These are phyloP conservation scores for Polytolypa hystricis DNA, from an alignment of 2,329 filamentous ascomycete genomes.

Conservation along the genomic window DNA sequence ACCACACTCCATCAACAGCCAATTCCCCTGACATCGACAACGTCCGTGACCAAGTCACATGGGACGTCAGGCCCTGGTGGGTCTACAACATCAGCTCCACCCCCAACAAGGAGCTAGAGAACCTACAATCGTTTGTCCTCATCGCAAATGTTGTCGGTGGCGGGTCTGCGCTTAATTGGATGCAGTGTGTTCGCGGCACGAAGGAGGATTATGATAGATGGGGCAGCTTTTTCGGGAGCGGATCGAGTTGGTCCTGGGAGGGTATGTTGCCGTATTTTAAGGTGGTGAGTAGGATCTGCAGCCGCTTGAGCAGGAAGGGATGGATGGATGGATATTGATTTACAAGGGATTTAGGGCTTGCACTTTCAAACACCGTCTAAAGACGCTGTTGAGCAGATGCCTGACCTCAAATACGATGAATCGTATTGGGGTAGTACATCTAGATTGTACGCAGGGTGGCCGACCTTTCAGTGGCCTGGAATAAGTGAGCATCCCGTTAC, in stretches of 20 bases:
- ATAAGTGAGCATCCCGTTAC: no score
- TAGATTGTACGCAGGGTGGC: background rate
- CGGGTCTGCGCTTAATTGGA: slow-evolving; percentile 28
- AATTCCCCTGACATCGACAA: background rate
- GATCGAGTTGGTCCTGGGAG: slow-evolving; percentile 2
- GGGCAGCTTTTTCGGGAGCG: slow-evolving; percentile 22
- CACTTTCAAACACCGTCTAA: background rate
- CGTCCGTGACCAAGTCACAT: background rate
- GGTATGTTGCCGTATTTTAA: slow-evolving; percentile 2
- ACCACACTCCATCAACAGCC: background rate
- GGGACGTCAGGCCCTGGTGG: background rate
- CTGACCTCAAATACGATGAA: background rate
- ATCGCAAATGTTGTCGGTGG: slow-evolving; percentile 30
- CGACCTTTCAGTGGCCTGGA: background rate
- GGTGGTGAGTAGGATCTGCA: background rate
- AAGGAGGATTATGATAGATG: slow-evolving; percentile 26
- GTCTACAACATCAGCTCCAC: slow-evolving; percentile 1
- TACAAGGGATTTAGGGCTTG: background rate
- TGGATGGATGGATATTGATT: background rate
- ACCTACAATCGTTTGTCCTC: slow-evolving; percentile 16
- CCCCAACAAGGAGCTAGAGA: slow-evolving; percentile 19
- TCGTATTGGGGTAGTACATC: background rate
- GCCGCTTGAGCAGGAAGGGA: background rate
- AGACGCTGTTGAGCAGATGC: background rate
- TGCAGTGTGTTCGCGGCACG: slow-evolving; percentile 17